Evolutionary conservation across 179 eudicot genomes (phyloP), one percentile per base, ranked within the genome.

Genomic region (Amaranthus tricolor): DNA sequence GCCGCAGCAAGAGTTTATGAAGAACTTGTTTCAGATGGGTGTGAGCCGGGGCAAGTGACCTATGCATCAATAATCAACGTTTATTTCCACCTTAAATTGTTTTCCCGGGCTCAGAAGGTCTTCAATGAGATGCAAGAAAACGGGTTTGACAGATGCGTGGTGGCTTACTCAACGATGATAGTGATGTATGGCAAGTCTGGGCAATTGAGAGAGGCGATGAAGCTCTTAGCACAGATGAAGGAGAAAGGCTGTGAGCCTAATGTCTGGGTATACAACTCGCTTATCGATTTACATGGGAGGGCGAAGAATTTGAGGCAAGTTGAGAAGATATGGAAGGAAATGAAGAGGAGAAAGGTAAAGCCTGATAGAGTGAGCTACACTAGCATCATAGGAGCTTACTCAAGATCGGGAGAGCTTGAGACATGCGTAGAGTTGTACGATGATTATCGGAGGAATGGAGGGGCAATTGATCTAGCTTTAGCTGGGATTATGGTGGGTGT

Each of bases 401-500:
- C 83, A 19, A 87, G 71, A 74, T 95, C 87, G 0, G 76, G 80
- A 21, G 99, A 95, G 17, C 86, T 74, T 11, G 92, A 89, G 12
- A 79, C 47, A 51, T 90, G 97, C 17, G 73, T 82, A 9, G 70
- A 77, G 49, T 86, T 81, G 54, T 93, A 87, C 55, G 62, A 79
- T 6, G 96, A 93, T 73, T 95, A 81, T 77, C 84, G 90, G 82
- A 47, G 78, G 43, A 89, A 86, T 31, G 91, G 90, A 17, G 97
- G 96, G 43, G 68, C 16, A 73, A 74, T 88, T 6, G 99, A 95
- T 67, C 72, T 85, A 78, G 97, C 90, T 7, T 77, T 95, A 95
- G 99, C 88, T 0, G 97, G 97, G 44, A 84, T 91, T 5, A 95
- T 95, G 99, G 99, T 95, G 14, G 82, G 92, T 6, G 90, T 95